Conservation (phyloP, 495 filamentous ascomycete species). For the Apiosordaria backusii region DNA sequence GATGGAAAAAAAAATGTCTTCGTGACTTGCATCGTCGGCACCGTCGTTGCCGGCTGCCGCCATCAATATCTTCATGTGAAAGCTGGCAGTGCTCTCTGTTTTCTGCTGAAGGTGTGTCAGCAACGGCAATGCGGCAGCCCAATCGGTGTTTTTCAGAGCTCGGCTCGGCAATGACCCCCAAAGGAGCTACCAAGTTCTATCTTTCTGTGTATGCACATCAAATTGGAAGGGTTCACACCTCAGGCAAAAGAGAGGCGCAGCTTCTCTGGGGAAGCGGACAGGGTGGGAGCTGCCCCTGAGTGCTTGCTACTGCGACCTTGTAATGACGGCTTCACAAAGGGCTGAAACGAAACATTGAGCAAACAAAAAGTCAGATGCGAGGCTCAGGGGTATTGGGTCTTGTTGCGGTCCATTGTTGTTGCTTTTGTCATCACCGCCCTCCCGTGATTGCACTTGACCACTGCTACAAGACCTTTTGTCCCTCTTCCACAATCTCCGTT, state of each 20-base stretch:
- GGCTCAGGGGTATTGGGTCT: neutral
- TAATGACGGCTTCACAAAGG: slow-evolving; percentile 6
- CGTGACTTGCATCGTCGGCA: neutral
- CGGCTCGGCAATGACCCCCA: slow-evolving; percentile 2
- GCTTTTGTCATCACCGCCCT: neutral
- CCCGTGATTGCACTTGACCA: neutral
- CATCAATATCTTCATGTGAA: neutral
- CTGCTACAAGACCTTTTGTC: too few species aligned
- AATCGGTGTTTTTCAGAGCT: neutral
- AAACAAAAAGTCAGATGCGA: neutral
- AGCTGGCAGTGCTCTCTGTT: neutral
- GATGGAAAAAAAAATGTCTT: neutral
- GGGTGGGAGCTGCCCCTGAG: slow-evolving; percentile 10
- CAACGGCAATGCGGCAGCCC: neutral
- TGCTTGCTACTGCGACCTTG: slow-evolving; percentile 5
- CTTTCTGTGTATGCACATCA: neutral
- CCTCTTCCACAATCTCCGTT: neutral
- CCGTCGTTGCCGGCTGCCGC: neutral
- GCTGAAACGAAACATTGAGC: slow-evolving; percentile 6
- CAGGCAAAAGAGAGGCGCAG: slow-evolving; percentile 6
- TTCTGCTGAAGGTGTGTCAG: neutral
- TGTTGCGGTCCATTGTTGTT: neutral
- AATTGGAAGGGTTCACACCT: neutral
- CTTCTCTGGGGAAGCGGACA: slow-evolving; percentile 6
- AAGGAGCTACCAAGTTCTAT: neutral